These are phyloP conservation scores for Lachnellula hyalina DNA, from an alignment of 2,329 filamentous ascomycete genomes.

Conservation along the genomic window DNA sequence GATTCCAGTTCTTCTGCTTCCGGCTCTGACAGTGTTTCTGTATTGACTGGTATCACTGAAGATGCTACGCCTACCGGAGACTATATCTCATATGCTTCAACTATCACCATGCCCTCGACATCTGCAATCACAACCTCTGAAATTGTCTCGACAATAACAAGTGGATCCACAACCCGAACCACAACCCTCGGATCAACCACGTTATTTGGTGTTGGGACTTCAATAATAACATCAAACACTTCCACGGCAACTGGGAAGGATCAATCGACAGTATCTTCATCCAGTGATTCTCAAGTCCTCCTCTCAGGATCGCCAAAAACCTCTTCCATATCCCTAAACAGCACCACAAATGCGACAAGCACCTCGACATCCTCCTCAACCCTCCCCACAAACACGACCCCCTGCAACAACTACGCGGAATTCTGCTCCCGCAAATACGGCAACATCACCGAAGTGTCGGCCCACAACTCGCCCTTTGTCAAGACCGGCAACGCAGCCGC, in stretches of 20 bases:
- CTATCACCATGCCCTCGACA: slow-evolving; percentile 23
- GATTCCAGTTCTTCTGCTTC: slow-evolving; percentile 2
- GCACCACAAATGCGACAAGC: slow-evolving; percentile 43
- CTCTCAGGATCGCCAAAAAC: slow-evolving; percentile 30
- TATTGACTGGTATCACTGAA: slow-evolving; percentile 19
- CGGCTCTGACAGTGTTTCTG: slow-evolving; percentile 11
- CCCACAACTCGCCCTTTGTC: slow-evolving; percentile 79
- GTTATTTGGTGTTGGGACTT: slow-evolving; percentile 21
- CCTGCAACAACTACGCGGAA: slow-evolving; percentile 75
- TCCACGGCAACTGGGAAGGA: slow-evolving; percentile 25
- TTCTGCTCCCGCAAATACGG: slow-evolving; percentile 72
- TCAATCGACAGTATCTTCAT: slow-evolving; percentile 10
- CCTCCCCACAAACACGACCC: slow-evolving; percentile 62
- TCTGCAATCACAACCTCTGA: slow-evolving; percentile 25
- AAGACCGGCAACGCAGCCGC: slow-evolving; percentile 64
- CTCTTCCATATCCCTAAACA: slow-evolving; percentile 36
- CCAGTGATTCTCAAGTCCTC: slow-evolving; percentile 35
- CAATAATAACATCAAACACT: slow-evolving; percentile 15
- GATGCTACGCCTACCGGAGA: slow-evolving; percentile 33
- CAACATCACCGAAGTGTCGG: slow-evolving; percentile 73
- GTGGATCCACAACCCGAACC: slow-evolving; percentile 18
- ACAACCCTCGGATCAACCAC: slow-evolving; percentile 27
- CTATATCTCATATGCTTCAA: slow-evolving; percentile 35
- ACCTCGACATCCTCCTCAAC: slow-evolving; percentile 39
- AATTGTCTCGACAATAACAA: slow-evolving; percentile 24